These are phyloP conservation scores for Alternaria arborescens DNA, from an alignment of 2,329 filamentous ascomycete genomes.

Conservation along the genomic window DNA sequence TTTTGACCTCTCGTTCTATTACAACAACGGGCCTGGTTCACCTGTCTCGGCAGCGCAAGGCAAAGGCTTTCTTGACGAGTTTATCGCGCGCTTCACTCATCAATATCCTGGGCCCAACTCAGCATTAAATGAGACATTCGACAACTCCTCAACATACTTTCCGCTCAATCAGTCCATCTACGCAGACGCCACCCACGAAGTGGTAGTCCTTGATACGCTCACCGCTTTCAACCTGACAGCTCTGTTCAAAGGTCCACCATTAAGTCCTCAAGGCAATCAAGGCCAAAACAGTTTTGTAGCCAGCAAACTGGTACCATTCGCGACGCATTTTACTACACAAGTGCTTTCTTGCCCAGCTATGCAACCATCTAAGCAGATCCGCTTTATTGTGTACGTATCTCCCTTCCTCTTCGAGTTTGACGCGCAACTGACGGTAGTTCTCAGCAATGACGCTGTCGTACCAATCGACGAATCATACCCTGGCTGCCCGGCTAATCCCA, in stretches of 20 bases:
- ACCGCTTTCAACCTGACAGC: constrained; percentile 44
- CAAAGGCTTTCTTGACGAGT: constrained; percentile 44
- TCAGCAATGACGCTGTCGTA: constrained; percentile 41
- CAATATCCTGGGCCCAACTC: constrained; percentile 30
- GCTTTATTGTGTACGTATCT: constrained; percentile 40
- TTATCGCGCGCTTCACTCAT: constrained; percentile 40
- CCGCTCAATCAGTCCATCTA: constrained; percentile 57
- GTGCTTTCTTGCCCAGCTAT: constrained; percentile 35
- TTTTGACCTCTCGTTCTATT: constrained; percentile 53
- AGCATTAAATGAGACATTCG: constrained; percentile 44
- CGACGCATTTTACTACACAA: constrained; percentile 43
- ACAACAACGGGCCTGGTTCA: constrained; percentile 44
- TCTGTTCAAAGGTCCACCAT: constrained; percentile 36
- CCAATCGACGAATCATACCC: constrained; percentile 35
- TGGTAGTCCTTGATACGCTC: constrained; percentile 44
- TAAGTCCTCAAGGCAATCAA: constrained; percentile 29
- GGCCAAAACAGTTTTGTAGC: constrained; percentile 38
- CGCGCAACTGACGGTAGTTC: background rate
- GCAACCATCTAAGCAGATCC: constrained; percentile 37
- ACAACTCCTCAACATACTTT: constrained; percentile 55
- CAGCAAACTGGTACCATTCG: constrained; percentile 41
- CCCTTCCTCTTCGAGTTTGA: background rate
- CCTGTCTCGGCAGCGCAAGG: constrained; percentile 44
- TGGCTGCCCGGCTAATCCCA: constrained; percentile 29
- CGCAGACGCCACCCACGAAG: constrained; percentile 55